phyloP scores from a whole-genome alignment of 2,329 filamentous ascomycete species.

The Diaporthe sp. region DNA sequence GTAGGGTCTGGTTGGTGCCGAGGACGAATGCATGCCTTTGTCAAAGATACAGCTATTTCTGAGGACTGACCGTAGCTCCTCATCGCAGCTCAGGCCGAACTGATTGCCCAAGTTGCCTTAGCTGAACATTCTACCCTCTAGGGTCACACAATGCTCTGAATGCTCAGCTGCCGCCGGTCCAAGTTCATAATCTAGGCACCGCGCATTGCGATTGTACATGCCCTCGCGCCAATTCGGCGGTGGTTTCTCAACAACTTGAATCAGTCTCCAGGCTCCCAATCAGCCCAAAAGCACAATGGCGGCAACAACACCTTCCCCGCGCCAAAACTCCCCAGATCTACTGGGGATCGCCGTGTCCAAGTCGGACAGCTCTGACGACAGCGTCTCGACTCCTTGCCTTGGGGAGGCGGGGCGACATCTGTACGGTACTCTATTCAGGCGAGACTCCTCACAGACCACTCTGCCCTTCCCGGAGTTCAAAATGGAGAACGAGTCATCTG shows the following conservation, averaged over 20 bases:
- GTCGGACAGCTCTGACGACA: constrained; percentile 16
- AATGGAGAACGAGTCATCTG: not conserved
- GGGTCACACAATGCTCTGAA: not conserved
- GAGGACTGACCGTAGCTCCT: not conserved
- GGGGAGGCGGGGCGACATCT: constrained; percentile 6
- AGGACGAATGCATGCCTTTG: constrained; percentile 5
- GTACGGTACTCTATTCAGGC: not conserved
- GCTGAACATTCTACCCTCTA: not conserved
- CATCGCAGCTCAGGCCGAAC: not conserved
- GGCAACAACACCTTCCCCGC: not conserved
- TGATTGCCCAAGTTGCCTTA: not conserved
- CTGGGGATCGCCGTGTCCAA: not conserved
- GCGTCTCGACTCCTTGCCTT: not conserved
- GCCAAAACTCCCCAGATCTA: not conserved
- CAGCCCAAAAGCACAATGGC: not conserved
- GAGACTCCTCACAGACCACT: not conserved
- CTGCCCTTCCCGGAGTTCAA: constrained; percentile 14
- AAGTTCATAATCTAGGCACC: constrained; percentile 23
- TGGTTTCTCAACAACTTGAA: not conserved
- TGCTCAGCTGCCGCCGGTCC: not conserved
- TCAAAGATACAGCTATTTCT: not conserved
- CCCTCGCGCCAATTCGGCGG: not conserved
- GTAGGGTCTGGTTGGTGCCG: not conserved
- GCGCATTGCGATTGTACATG: not conserved
- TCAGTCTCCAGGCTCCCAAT: not conserved